Evolutionary conservation across 139 green algal genomes (phyloP).

Genomic region (Chlamydomonas sphaeroides): DNA sequence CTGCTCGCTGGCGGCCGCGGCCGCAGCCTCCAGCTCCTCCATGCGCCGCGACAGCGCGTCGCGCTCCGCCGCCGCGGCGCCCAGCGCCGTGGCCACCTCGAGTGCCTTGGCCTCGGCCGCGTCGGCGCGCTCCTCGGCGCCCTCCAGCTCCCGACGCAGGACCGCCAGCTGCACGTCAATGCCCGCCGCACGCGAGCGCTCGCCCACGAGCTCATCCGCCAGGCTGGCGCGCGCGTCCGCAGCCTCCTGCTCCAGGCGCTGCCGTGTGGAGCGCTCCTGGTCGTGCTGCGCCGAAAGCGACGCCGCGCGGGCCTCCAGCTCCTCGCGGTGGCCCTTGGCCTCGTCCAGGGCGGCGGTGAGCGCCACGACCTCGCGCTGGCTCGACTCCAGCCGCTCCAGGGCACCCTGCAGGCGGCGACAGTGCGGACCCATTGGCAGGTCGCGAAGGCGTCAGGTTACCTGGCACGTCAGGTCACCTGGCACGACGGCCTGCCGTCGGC

Average conservation of each 20-base stretch:
- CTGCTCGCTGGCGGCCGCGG: neutral
- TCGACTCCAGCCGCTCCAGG: too few relatives aligned
- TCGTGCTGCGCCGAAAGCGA: neutral
- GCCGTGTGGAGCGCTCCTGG: neutral
- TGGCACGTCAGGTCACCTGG: too few relatives aligned
- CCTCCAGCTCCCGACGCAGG: neutral
- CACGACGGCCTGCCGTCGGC: too few relatives aligned
- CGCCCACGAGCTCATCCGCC: neutral
- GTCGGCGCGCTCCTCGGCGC: neutral
- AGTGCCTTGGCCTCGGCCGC: neutral
- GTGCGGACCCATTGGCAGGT: too few relatives aligned
- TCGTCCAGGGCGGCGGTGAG: too few relatives aligned
- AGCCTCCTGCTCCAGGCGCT: constrained; percentile 6
- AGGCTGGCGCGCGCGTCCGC: neutral
- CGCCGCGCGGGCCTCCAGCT: neutral
- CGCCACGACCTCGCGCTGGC: too few relatives aligned
- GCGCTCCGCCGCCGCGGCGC: neutral
- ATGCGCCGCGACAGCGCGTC: neutral
- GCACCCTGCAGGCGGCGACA: too few relatives aligned
- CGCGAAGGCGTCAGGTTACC: too few relatives aligned
- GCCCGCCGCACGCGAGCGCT: neutral
- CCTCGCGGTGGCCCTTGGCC: neutral
- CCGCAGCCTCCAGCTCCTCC: neutral
- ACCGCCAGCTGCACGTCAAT: neutral
- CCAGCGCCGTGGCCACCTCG: neutral